Evolutionary conservation across 225 moss, liverwort and hornwort genomes (phyloP).

Genomic region (Anthoceros angustus): DNA sequence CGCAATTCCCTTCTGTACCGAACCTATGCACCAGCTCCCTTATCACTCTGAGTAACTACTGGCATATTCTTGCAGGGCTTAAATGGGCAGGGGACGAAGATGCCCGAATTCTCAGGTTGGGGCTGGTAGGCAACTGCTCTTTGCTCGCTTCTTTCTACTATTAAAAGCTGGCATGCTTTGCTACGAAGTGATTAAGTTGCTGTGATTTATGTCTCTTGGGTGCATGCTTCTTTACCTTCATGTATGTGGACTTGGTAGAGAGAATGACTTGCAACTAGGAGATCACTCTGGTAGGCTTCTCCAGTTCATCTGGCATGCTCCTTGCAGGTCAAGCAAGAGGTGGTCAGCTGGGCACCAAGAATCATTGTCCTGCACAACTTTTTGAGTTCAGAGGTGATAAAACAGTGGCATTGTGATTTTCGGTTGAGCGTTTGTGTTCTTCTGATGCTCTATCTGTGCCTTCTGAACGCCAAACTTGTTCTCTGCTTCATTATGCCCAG

Average conservation of each 20-base stretch:
- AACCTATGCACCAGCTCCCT: too few relatives aligned
- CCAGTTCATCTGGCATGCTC: neutral
- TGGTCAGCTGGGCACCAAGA: constrained; percentile 57
- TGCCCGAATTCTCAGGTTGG: constrained; percentile 40
- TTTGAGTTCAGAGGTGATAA: constrained; percentile 33
- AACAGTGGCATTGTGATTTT: neutral
- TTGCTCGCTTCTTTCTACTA: neutral
- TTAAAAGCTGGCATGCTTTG: constrained; percentile 6
- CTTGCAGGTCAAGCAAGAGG: constrained; percentile 44
- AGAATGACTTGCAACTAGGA: neutral
- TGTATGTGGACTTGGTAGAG: too few relatives aligned
- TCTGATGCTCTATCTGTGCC: neutral
- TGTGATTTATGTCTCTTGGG: too few relatives aligned
- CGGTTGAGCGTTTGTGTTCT: too few relatives aligned
- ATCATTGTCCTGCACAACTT: constrained; percentile 50
- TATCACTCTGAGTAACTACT: too few relatives aligned
- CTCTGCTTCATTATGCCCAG: constrained; percentile 12
- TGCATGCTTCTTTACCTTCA: too few relatives aligned
- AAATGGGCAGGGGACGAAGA: constrained; percentile 47
- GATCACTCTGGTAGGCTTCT: neutral
- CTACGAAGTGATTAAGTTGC: too few relatives aligned
- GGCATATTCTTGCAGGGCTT: too few relatives aligned
- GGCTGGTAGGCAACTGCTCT: constrained; percentile 24
- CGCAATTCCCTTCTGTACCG: too few relatives aligned
- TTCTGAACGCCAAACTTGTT: too few relatives aligned